phyloP scores from a whole-genome alignment of 805 yeast species.

The Candida yuanshanica region DNA sequence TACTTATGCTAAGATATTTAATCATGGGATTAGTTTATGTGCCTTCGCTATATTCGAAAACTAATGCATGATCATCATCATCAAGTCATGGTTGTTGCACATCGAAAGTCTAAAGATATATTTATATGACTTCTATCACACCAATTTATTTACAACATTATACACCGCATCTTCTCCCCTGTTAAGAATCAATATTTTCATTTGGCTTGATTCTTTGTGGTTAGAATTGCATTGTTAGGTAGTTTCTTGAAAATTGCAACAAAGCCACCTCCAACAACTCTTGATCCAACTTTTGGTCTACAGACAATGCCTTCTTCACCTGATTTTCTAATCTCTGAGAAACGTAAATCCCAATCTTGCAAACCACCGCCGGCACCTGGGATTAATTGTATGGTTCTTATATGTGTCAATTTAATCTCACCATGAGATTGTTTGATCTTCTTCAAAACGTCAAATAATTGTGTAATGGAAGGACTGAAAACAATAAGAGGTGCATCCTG shows the following conservation, averaged over 20 bases:
- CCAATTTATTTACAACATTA: no score
- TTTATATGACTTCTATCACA: no score
- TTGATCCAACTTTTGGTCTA: constrained; percentile 44
- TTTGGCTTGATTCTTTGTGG: not conserved
- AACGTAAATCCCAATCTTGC: constrained; percentile 46
- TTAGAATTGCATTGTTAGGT: constrained; percentile 14
- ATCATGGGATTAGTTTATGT: no score
- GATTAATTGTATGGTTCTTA: constrained; percentile 35
- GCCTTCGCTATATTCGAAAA: no score
- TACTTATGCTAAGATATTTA: no score
- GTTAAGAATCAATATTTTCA: no score
- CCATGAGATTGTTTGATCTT: constrained; percentile 24
- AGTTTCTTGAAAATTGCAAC: constrained; percentile 37
- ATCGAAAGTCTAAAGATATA: no score
- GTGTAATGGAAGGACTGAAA: constrained; percentile 45
- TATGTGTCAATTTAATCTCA: constrained; percentile 30
- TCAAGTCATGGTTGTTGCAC: no score
- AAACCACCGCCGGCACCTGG: constrained; percentile 48
- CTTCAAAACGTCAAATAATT: constrained; percentile 36
- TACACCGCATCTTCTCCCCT: no score
- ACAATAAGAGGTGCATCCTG: constrained; percentile 38
- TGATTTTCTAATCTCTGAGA: constrained; percentile 33
- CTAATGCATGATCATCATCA: no score
- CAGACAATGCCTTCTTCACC: constrained; percentile 38
- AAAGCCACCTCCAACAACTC: constrained; percentile 47